Base-by-base conservation (phyloP, 768 basidiomycete genomes). In the Psilocybe sp. region DNA sequence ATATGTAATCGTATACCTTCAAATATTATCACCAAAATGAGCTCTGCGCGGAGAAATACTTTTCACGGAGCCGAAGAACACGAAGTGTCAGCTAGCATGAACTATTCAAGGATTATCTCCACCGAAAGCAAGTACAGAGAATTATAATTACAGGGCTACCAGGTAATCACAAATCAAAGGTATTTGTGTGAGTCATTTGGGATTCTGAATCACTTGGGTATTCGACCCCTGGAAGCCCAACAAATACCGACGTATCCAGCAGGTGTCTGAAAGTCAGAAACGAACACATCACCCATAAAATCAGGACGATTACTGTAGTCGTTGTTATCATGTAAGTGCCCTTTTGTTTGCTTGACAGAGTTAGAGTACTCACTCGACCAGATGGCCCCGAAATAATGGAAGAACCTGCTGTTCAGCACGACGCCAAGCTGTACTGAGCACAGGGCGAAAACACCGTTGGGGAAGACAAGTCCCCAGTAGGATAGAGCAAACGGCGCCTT, bases 381-480 rank as follows among this genome's bases (percentile, higher is more conserved):
- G 23, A 76, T 68, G 0, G 80, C 72, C 33, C 81, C 82, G 44
- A 81, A 74, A 20, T 69, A 76, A 36, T 73, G 67, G 64, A 82
- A 80, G 60, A 78, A 76, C 1, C 61, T 59, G 44, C 76, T 78
- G 31, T 80, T 64, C n/a, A 83, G 64, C 14, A 78, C 72, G 19
- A 46, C 60, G 1, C 75, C 78, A 3, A 84, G 64, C 54, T 80
- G 71, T 13, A 81, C 71, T 0, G 52, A 57, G 37, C 44, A 57
- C 75, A 54, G 33, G 16, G 52, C 50, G 23, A 50, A 47, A 15
- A 57, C 50, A 2, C 61, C 85, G 54, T 84, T 85, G 7, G 85
- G 85, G 60, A 87, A 87, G 50, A 85, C 79, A 36, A 82, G 62
- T 4, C 80, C 81, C 84, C 85, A 87, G 55, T 77, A 82, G 1